Base-by-base conservation (phyloP, 163 green algal species). In the Scenedesmus sp. region DNA sequence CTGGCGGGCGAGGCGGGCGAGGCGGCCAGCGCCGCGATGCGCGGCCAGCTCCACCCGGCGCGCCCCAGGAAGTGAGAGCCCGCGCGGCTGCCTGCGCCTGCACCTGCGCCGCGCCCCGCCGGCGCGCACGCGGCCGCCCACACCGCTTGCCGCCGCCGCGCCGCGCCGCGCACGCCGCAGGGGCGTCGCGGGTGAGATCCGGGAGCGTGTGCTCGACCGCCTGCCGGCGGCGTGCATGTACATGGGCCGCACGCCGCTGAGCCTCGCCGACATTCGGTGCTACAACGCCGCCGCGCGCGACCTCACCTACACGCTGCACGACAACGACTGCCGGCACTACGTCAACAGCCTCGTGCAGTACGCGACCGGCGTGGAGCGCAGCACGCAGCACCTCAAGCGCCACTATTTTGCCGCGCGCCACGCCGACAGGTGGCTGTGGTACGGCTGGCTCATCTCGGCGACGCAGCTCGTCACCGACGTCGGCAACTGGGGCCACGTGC, bases 301-400 rank as follows among this genome's bases (percentile, higher is more conserved):
- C 54, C 42, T 56, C 31, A 44, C 76, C 9, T 93, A 93, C 72
- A 64, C 84, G 56, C 79, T 93, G 63, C 82, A 93, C 70, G 70
- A 84, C 10, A 89, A 89, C 44, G 88, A 93, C 67, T 93, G 88
- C 81, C 90, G 88, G 50, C 88, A 93, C 77, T 93, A 90, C 63
- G 85, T 87, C 14, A 93, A 93, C 80, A 86, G 75, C 33, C 76
- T 93, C 31, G 88, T 91, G 33, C 63, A 85, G 65, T 92, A 89
- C 69, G 83, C 88, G 2, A 92, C 88, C 5, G 88, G 88, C 4
- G 60, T 91, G 28, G 78, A 89, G 50, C 54, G 70, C 54, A 81
- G 78, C n/a, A 83, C 82, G 34, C 62, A 78, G 64, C 64, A 81
- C 34, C 65, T 82, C 54, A 81, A 78, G 80, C 72, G 80, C 34